Evolutionary conservation across 257 asterid genomes (phyloP).

Genomic region (Cynanchum wilfordii): DNA sequence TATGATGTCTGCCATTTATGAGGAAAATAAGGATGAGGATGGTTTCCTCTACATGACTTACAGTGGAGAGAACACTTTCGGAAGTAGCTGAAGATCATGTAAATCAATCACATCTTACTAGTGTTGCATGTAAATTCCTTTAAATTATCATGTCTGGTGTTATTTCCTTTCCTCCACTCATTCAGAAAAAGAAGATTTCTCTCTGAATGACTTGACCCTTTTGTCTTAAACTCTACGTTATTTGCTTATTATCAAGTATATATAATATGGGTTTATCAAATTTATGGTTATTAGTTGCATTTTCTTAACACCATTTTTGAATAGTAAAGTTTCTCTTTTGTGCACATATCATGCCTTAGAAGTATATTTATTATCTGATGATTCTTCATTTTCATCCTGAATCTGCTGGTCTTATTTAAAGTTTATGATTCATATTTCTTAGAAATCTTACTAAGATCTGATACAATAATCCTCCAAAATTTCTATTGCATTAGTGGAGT

Average conservation of each 20-base stretch:
- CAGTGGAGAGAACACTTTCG: conserved; percentile 58
- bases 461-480: too few species aligned
- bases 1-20: conserved; percentile 58
- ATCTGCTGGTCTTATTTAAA: background rate
- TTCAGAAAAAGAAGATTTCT: background rate
- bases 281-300: background rate
- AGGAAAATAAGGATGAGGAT: conserved; percentile 53
- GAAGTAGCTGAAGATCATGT: conserved; percentile 51
- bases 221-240: background rate
- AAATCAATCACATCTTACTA: conserved; percentile 29
- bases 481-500: too few species aligned
- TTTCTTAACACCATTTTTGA: background rate
- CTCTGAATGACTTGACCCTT: background rate
- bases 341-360: background rate
- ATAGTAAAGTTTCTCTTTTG: background rate
- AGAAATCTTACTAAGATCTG: too few species aligned
- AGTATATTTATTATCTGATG: too few species aligned
- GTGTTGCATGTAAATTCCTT: conserved; percentile 45
- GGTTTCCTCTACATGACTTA: conserved; percentile 59
- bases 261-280: background rate
- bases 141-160: background rate
- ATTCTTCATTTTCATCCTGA: background rate
- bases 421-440: too few species aligned
- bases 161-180: background rate
- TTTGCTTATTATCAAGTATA: background rate